Evolutionary conservation across 768 basidiomycete species (phyloP), one percentile per base, ranked within the genome.

Genomic region (Dentipellis fragilis): DNA sequence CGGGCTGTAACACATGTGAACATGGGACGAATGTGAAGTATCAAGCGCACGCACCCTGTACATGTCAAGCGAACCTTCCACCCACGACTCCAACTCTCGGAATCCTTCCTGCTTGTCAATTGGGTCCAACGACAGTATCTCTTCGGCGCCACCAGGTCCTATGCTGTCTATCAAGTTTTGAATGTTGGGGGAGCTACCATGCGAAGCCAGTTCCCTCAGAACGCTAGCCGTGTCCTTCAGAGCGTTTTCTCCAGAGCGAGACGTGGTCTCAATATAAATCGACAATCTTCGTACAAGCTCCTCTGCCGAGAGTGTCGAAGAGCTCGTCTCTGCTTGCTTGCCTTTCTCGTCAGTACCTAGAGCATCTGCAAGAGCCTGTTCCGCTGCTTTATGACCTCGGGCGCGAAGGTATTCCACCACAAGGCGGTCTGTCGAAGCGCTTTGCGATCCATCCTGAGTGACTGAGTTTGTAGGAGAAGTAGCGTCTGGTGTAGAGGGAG

Each of bases 11-110:
- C 29, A 6, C 29, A 56, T 61, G 37, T 59, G 42, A 22, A 35
- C 10, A 54, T 49, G 38, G 49, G 49, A 37, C 29, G 29, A 38
- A 52, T 34, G 16, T 37, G 19, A 19, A 21, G 21, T n/a, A 34
- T 40, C 23, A 5, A 29, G 19, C 16, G 40, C 8, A 72, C 80
- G 62, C 72, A 89, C 90, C 68, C 87, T 75, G 68, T 93, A 93
- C 88, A 93, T 93, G 65, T 93, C 91, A 58, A 93, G 70, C 12
- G 90, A 92, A 1, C 90, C 90, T 65, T 91, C 86, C 8, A 92
- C 90, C 90, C 90, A 93, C 7, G 83, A 78, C 67, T 92, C 89
- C 35, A 93, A 75, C 64, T 93, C 90, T 59, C 81, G 78, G 65
- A 88, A 93, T 3, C 91, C 91, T 63, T 89, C 87, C 45, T 89